Conservation (phyloP, 2,329 filamentous ascomycete species). For the Aotearoamyces nothofagi region DNA sequence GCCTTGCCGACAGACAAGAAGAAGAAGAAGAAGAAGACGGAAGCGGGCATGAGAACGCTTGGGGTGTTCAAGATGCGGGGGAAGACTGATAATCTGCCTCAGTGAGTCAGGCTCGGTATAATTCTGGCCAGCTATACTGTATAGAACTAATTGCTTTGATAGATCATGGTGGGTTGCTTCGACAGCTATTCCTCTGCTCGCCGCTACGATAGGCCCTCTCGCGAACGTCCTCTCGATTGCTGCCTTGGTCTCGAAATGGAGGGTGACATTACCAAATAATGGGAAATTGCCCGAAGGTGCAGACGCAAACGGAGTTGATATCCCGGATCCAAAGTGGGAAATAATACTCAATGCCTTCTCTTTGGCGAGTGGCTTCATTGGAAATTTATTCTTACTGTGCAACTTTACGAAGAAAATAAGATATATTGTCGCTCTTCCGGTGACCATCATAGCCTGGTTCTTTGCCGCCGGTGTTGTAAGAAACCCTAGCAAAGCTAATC, state of each 20-base stretch:
- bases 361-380: conserved; percentile 45
- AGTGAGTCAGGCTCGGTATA: conserved; percentile 2
- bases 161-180: conserved; percentile 26
- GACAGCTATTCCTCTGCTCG: conserved; percentile 38
- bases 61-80: conserved; percentile 5
- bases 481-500: conserved; percentile 20
- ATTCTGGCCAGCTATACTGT: neutral
- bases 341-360: conserved; percentile 49
- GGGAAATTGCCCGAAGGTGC: conserved; percentile 26
- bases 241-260: conserved; percentile 50
- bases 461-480: conserved; percentile 41
- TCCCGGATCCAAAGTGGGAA: conserved; percentile 45
- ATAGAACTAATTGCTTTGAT: neutral
- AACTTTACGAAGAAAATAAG: conserved; percentile 54
- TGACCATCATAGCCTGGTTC: conserved; percentile 53
- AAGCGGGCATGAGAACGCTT: conserved; percentile 1
- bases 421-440: conserved; percentile 52
- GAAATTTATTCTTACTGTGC: conserved; percentile 51
- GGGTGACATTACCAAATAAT: conserved; percentile 30
- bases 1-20: no score
- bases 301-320: conserved; percentile 34
- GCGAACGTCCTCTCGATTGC: conserved; percentile 56
- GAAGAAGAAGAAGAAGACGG: no score
- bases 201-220: conserved; percentile 54
- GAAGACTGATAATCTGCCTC: conserved; percentile 6